These are phyloP conservation scores for Penicillium maclennaniae DNA, from an alignment of 495 filamentous ascomycete species.

Conservation along the genomic window DNA sequence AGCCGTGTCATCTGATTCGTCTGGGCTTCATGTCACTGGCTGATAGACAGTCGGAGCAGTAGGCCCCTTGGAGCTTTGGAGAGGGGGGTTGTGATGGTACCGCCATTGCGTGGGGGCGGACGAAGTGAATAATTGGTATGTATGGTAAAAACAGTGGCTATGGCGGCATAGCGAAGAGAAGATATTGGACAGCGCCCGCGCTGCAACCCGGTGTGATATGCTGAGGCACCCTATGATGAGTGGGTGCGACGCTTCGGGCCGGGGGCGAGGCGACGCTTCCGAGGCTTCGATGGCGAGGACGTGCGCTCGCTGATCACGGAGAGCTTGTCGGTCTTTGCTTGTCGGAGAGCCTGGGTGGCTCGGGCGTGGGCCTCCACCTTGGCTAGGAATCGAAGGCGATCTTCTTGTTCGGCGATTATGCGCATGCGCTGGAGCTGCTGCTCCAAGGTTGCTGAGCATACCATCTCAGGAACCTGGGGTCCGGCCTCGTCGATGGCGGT, in stretches of 20 bases:
- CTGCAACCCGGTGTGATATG: slow-evolving; percentile 8
- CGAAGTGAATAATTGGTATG: not conserved
- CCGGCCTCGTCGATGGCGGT: slow-evolving; percentile 31
- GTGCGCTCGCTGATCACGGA: slow-evolving; percentile 31
- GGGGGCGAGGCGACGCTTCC: slow-evolving; percentile 36
- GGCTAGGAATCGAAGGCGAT: slow-evolving; percentile 42
- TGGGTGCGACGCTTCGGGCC: slow-evolving; percentile 35
- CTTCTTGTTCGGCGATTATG: slow-evolving; percentile 37
- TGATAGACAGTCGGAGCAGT: slow-evolving; percentile 2
- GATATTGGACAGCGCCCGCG: slow-evolving; percentile 22
- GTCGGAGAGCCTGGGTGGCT: slow-evolving; percentile 40
- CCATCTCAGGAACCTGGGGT: slow-evolving; percentile 19
- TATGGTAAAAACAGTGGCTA: slow-evolving; percentile 6
- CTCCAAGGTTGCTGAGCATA: slow-evolving; percentile 35
- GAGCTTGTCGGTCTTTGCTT: slow-evolving; percentile 35
- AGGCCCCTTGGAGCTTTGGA: not conserved
- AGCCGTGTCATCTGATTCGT: slow-evolving; percentile 14
- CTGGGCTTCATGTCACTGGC: slow-evolving; percentile 15
- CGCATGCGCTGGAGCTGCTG: slow-evolving; percentile 42
- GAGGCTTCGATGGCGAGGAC: slow-evolving; percentile 28
- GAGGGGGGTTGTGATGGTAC: not conserved
- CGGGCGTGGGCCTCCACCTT: slow-evolving; percentile 45
- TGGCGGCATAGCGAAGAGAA: slow-evolving; percentile 7
- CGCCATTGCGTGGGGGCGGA: slow-evolving; percentile 2
- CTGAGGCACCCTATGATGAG: slow-evolving; percentile 20